Evolutionary conservation across 2,329 filamentous ascomycete species (phyloP).

Genomic region (Exophiala alcalophila): DNA sequence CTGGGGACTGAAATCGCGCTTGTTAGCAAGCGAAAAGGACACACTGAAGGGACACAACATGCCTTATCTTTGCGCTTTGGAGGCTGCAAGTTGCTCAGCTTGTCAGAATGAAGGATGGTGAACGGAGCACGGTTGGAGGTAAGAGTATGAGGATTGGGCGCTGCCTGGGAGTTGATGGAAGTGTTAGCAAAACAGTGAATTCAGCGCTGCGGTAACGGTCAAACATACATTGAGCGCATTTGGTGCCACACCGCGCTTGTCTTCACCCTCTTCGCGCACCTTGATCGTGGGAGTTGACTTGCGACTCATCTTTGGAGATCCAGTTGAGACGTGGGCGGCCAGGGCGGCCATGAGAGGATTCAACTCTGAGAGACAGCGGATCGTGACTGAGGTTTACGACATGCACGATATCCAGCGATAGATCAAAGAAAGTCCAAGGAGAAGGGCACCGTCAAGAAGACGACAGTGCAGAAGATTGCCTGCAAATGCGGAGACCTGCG

Average conservation of each 20-base stretch:
- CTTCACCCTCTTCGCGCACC: slow-evolving; percentile 24
- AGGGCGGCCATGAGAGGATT: slow-evolving; percentile 20
- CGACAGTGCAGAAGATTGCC: slow-evolving; percentile 15
- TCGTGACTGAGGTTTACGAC: slow-evolving; percentile 12
- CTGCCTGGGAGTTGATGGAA: slow-evolving; percentile 40
- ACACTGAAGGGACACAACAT: not conserved
- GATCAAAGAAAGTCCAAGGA: slow-evolving; percentile 12
- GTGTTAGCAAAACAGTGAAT: slow-evolving; percentile 14
- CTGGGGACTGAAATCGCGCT: slow-evolving; percentile 6
- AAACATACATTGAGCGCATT: slow-evolving; percentile 19
- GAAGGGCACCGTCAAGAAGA: slow-evolving; percentile 13
- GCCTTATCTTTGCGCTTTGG: slow-evolving; percentile 24
- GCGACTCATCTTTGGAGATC: slow-evolving; percentile 27
- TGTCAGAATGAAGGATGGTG: slow-evolving; percentile 18
- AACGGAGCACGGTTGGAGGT: slow-evolving; percentile 15
- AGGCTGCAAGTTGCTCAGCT: slow-evolving; percentile 20
- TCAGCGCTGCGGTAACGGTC: not conserved
- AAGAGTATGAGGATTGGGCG: slow-evolving; percentile 11
- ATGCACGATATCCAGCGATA: slow-evolving; percentile 24
- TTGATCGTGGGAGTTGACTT: slow-evolving; percentile 28
- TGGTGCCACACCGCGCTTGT: slow-evolving; percentile 7
- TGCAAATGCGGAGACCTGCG: slow-evolving; percentile 19
- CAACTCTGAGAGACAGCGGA: not conserved
- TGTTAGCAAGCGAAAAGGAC: slow-evolving; percentile 10
- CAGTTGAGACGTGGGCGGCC: slow-evolving; percentile 24